Evolutionary conservation across 192 early-diverging fungal species (phyloP), one percentile per base, ranked within the genome.

Genomic region (Podila epigama): DNA sequence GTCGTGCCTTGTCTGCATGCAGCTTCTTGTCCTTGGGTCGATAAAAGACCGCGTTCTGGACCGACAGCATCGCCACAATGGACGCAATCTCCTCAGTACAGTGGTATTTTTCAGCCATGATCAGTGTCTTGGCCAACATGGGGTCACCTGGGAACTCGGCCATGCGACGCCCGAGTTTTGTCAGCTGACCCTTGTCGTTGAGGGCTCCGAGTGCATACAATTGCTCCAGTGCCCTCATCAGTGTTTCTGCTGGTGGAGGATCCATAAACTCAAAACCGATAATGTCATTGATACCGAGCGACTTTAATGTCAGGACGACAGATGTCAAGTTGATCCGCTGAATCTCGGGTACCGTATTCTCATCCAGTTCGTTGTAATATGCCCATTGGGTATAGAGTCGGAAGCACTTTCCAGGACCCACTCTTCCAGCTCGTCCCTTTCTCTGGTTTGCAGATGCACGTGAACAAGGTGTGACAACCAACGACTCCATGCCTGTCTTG

Each of bases 231-330:
- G 97, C 95, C 8, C 92, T 92, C 63, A 97, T 93, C 67, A 99
- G 69, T 9, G 95, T 95, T 35, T 96, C 92, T 5, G 95, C 89
- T 8, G 94, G 93, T 25, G 98, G 98, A 34, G 97, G 96, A 80
- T 99, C 98, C 92, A 99, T 93, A 80, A 98, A 99, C 57, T 95
- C 97, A 87, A 99, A 99, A 56, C 95, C 92, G 27, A 99, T 81
- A 42, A 99, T 84, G 61, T 99, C 95, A 68, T 98, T 95, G 80
- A 99, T 97, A 22, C 96, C 97, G 70, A 99, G 90, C 59, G 85
- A 85, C 73, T 98, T 98, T 60, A 99, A 88, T 58, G 88, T 87
- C 52, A 99, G 79, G 22, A 98, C 96, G 2, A 93, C 94, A 63
- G 91, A 94, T 9, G 89, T 90, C 33, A 99, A 79, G 66, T 99